These are phyloP conservation scores for Carex parvula DNA, from an alignment of 176 grass and related monocot species.

Conservation along the genomic window DNA sequence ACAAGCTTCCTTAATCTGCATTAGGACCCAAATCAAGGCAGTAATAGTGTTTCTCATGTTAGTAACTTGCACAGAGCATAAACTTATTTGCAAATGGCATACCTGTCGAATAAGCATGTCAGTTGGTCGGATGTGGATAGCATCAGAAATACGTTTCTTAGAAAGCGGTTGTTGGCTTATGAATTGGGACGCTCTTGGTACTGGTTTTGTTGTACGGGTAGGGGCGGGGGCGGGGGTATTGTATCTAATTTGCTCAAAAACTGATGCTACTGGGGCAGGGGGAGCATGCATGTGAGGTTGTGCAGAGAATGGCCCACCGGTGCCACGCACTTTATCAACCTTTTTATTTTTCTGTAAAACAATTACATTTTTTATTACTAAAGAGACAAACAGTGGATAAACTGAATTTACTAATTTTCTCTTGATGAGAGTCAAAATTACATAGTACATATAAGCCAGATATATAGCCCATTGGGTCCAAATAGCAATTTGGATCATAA, in stretches of 20 bases:
- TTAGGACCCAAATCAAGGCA: background rate
- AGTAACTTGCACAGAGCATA: background rate
- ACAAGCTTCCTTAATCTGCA: slow-evolving; percentile 51
- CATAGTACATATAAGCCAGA: no score
- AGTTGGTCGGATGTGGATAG: slow-evolving; percentile 25
- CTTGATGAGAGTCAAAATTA: no score
- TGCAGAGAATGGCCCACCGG: background rate
- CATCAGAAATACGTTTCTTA: slow-evolving; percentile 14
- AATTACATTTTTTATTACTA: background rate
- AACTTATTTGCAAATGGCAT: background rate
- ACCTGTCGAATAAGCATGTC: slow-evolving; percentile 20
- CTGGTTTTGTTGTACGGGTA: background rate
- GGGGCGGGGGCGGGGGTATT: background rate
- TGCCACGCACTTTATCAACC: background rate
- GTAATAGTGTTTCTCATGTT: background rate
- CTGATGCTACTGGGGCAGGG: background rate
- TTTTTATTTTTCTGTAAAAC: background rate
- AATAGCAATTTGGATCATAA: no score
- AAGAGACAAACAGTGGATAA: no score
- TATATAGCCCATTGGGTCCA: no score
- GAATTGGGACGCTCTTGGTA: background rate
- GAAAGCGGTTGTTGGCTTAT: background rate
- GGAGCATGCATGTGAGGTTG: background rate
- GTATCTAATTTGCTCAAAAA: background rate
- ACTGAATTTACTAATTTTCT: no score